Evolutionary conservation across 306 rosid species (phyloP), one percentile per base, ranked within the genome.

Genomic region (Pyrus communis): DNA sequence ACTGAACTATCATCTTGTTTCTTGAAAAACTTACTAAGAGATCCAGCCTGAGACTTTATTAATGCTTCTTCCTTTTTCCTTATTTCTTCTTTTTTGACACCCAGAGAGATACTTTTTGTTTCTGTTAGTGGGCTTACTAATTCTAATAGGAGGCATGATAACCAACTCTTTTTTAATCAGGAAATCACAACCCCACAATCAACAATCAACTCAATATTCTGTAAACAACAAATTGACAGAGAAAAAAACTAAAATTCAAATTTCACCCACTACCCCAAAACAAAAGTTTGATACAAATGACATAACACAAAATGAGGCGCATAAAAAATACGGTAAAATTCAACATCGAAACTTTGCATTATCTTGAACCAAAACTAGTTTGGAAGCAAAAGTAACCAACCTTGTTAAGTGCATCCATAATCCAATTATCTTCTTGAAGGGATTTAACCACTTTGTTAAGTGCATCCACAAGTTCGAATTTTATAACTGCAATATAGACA

Each of bases 381-480:
- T 3, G 60, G 35, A 46, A 46, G 42, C 66, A 62, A 61, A 66
- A 64, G 27, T 46, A 46, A 74, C 83, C 69, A 70, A 84, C 91
- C 91, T 86, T 88, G 79, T 88, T 89, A 68, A 95, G 97, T 30
- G 95, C 86, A 60, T 89, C 97, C 96, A 88, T 89, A 45, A 92
- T 95, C 97, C 97, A 92, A 80, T 52, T 90, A 86, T 92, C 98
- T 78, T 90, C 96, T 85, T 90, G 75, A 95, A 25, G 78, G 57
- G 92, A 92, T 73, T 92, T 92, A 77, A 90, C 97, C 84, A 89
- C 97, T 87, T 89, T 88, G 78, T 88, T 89, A 68, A 95, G 97
- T 30, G 92, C 85, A 60, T 90, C 97, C 96, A 88, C 88, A 45
- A 92, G 82, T 86, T 92, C 90, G 1, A 88, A 77, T 76, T 90